Conservation (phyloP, 768 basidiomycete genomes). For the Phlegmacium glaucopus region DNA sequence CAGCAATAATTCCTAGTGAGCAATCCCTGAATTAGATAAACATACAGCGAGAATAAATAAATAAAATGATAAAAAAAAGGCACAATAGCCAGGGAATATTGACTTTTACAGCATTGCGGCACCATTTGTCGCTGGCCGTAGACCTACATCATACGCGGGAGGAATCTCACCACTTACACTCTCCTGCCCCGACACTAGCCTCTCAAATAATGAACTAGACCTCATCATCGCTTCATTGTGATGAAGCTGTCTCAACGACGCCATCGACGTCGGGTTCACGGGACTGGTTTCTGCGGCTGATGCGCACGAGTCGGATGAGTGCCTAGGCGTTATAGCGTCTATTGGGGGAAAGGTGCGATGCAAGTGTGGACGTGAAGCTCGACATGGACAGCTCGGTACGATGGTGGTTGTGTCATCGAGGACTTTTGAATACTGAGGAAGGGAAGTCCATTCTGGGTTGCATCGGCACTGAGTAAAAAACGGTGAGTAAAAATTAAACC, state of each 20-base stretch:
- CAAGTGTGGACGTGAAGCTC: slow-evolving; percentile 15
- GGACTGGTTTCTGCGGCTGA: slow-evolving; percentile 36
- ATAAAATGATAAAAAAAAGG: neutral
- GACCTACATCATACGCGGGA: slow-evolving; percentile 57
- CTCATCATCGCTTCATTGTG: slow-evolving; percentile 34
- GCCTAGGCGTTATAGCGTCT: slow-evolving; percentile 28
- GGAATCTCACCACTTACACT: slow-evolving; percentile 81
- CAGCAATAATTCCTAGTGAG: neutral
- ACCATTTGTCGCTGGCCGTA: neutral
- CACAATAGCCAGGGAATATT: too few species aligned
- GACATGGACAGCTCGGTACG: slow-evolving; percentile 46
- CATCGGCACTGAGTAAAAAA: slow-evolving; percentile 61
- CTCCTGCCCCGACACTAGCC: slow-evolving; percentile 79
- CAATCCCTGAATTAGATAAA: neutral
- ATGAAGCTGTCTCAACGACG: slow-evolving; percentile 22
- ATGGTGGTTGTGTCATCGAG: slow-evolving; percentile 34
- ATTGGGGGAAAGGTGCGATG: slow-evolving; percentile 17
- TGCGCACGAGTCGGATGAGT: slow-evolving; percentile 33
- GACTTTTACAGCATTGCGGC: too few species aligned
- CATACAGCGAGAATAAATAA: neutral
- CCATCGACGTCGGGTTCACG: slow-evolving; percentile 24
- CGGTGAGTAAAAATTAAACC: neutral
- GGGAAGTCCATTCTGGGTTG: slow-evolving; percentile 72
- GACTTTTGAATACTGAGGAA: slow-evolving; percentile 69
- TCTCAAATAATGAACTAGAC: slow-evolving; percentile 63